A percentile compares a stretch with the other conserved stretches of the same genome.
These are phyloP conservation scores for Paraphoma sp. DNA, from an alignment of 2,329 filamentous ascomycete species.

Conservation along the genomic window DNA sequence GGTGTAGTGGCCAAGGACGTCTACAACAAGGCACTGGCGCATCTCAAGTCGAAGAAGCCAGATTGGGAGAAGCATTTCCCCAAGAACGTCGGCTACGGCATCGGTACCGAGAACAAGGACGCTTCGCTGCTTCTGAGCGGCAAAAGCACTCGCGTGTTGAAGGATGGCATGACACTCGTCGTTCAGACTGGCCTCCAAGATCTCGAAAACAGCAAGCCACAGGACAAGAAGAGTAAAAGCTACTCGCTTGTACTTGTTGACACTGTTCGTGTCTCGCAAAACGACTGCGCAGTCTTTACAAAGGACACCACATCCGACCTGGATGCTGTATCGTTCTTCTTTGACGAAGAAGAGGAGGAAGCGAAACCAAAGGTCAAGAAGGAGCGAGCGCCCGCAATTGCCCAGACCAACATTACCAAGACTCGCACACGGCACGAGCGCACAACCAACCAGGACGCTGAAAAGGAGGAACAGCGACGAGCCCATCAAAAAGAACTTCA, in stretches of 20 bases:
- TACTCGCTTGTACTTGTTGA: slow-evolving; percentile 93
- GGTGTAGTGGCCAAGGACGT: slow-evolving; percentile 87
- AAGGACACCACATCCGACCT: slow-evolving; percentile 90
- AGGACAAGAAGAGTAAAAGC: slow-evolving; percentile 86
- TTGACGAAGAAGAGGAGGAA: slow-evolving; percentile 88
- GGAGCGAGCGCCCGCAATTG: slow-evolving; percentile 84
- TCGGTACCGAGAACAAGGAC: slow-evolving; percentile 92
- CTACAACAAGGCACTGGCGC: slow-evolving; percentile 81
- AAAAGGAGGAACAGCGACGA: slow-evolving; percentile 83
- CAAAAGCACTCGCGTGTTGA: slow-evolving; percentile 83
- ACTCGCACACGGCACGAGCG: slow-evolving; percentile 91
- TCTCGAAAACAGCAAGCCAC: slow-evolving; percentile 82
- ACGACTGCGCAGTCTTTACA: slow-evolving; percentile 88
- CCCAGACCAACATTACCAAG: slow-evolving; percentile 93
- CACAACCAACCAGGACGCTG: slow-evolving; percentile 85
- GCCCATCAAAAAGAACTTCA: slow-evolving; percentile 93
- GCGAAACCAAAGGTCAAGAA: slow-evolving; percentile 90
- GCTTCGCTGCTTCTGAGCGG: slow-evolving; percentile 81
- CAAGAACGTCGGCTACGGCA: slow-evolving; percentile 88
- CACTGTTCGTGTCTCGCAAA: slow-evolving; percentile 83
- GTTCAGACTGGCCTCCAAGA: slow-evolving; percentile 90
- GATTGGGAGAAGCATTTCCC: slow-evolving; percentile 94
- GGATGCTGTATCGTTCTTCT: slow-evolving; percentile 97
- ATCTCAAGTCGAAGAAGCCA: slow-evolving; percentile 89
- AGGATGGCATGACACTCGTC: slow-evolving; percentile 96